Evolutionary conservation across 176 grass and related monocot genomes (phyloP).

Genomic region (Alloteropsis semialata): DNA sequence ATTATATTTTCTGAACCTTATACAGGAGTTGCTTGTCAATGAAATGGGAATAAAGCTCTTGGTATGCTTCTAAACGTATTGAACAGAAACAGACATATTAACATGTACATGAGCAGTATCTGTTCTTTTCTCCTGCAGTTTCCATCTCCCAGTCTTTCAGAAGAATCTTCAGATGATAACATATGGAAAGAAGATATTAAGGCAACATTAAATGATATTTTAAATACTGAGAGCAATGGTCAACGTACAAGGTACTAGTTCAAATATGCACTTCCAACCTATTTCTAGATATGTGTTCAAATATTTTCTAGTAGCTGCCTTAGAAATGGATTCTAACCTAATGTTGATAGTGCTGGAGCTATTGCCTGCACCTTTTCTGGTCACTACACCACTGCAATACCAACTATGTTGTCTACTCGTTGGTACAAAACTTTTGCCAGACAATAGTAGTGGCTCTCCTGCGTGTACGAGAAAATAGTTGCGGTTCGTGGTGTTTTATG

Average conservation of each 20-base stretch:
- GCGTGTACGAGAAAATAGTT: no score
- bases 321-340: neutral
- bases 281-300: neutral
- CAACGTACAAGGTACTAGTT: slow-evolving; percentile 45
- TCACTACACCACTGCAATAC: neutral
- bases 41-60: slow-evolving; percentile 68
- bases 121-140: slow-evolving; percentile 46
- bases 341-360: neutral
- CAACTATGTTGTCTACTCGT: neutral
- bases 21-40: slow-evolving; percentile 75
- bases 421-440: neutral
- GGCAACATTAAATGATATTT: slow-evolving; percentile 40
- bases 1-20: slow-evolving; percentile 82
- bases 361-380: neutral
- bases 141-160: slow-evolving; percentile 35
- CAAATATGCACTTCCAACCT: neutral
- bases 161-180: slow-evolving; percentile 36
- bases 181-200: slow-evolving; percentile 50
- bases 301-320: neutral
- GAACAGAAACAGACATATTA: slow-evolving; percentile 11
- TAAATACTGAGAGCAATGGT: slow-evolving; percentile 41
- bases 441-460: neutral
- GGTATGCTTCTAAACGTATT: slow-evolving; percentile 59
- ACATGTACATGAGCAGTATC: neutral
- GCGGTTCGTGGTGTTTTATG: neutral